Percentiles rank a stretch among this genome's conserved stretches.
phyloP scores from a whole-genome alignment of 768 basidiomycete species.

The Serendipita sp. region DNA sequence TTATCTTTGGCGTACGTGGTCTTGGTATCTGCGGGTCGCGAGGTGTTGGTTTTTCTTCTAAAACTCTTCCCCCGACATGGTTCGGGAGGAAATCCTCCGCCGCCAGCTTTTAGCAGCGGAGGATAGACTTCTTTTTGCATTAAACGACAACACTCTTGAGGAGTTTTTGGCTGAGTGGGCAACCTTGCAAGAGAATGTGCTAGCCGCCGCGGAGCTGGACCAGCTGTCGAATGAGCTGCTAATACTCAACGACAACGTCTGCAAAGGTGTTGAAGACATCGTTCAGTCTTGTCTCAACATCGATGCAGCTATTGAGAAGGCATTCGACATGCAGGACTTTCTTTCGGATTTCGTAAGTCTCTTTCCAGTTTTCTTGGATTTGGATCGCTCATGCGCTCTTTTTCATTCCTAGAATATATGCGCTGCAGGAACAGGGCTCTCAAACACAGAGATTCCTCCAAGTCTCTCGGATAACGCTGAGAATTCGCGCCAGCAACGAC shows the following conservation, averaged over 20 bases:
- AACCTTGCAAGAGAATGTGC: background rate
- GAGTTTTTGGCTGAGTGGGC: background rate
- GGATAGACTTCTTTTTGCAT: background rate
- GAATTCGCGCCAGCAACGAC: too few relatives aligned
- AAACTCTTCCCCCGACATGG: background rate
- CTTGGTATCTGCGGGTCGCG: too few relatives aligned
- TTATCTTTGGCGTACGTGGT: too few relatives aligned
- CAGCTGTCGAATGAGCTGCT: background rate
- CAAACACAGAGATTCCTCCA: too few relatives aligned
- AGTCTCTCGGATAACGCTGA: too few relatives aligned
- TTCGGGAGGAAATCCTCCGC: background rate
- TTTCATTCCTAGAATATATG: too few relatives aligned
- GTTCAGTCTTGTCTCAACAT: background rate
- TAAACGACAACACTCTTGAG: background rate
- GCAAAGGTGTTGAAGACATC: background rate
- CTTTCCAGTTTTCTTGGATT: background rate
- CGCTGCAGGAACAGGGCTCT: too few relatives aligned
- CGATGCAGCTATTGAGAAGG: background rate
- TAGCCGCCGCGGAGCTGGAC: background rate
- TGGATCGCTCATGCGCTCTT: too few relatives aligned
- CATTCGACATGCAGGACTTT: background rate
- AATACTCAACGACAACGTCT: background rate
- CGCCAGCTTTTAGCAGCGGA: background rate
- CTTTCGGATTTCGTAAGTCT: background rate
- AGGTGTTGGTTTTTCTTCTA: background rate